A percentile compares a stretch with the other conserved stretches of the same genome.
Conservation (phyloP, 148 eudicot species). For the Spergularia bocconei region DNA sequence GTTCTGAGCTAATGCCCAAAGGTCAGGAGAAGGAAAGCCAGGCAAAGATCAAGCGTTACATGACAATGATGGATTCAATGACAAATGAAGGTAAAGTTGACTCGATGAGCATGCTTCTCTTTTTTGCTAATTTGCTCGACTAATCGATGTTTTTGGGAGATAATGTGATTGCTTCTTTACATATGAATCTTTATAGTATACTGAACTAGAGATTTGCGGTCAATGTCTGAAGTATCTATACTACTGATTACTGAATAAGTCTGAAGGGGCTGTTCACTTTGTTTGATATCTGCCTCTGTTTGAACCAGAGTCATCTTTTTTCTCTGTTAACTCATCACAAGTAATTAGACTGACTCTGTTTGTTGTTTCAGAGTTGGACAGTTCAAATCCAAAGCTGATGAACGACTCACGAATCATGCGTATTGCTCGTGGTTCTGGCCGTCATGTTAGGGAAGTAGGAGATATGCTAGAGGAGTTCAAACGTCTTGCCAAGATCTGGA, state of each 20-base stretch:
- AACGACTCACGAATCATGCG: constrained; percentile 83
- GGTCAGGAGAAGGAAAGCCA: constrained; percentile 95
- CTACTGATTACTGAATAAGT: neutral
- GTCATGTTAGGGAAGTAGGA: constrained; percentile 65
- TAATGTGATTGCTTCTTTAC: no score
- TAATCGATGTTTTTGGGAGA: neutral
- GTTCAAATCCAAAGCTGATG: constrained; percentile 81
- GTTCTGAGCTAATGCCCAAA: constrained; percentile 82
- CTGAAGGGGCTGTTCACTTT: neutral
- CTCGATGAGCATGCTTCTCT: neutral
- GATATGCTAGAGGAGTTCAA: constrained; percentile 92
- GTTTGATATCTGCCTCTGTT: neutral
- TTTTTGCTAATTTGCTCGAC: neutral
- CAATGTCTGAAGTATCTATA: no score
- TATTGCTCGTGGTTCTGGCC: constrained; percentile 90
- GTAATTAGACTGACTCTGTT: neutral
- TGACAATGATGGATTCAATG: constrained; percentile 99
- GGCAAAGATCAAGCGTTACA: constrained; percentile 83
- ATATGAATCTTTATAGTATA: no score
- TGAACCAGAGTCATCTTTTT: neutral
- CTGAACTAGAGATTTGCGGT: no score
- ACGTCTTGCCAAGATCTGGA: constrained; percentile 80
- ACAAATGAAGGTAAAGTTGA: constrained; percentile 69
- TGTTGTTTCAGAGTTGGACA: constrained; percentile 72
- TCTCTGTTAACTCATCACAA: neutral